Evolutionary conservation across 2,329 filamentous ascomycete species (phyloP).

Genomic region (Colletotrichum tanaceti): DNA sequence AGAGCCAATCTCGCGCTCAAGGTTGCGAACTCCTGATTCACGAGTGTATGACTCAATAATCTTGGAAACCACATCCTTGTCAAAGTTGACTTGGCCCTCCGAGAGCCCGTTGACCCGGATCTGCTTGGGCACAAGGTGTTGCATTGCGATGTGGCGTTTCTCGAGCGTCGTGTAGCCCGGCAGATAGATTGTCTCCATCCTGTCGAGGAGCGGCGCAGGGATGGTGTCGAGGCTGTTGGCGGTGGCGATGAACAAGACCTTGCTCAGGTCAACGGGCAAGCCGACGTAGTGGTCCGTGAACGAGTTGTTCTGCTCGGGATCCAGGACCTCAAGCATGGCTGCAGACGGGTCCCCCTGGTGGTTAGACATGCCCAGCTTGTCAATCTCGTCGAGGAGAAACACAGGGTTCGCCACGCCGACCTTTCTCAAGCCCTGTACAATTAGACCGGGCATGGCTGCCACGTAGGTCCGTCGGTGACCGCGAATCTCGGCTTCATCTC

Average conservation of each 20-base stretch:
- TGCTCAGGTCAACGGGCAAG: constrained; percentile 94
- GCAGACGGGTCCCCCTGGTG: constrained; percentile 96
- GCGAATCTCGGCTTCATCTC: constrained; percentile 96
- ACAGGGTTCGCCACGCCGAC: constrained; percentile 96
- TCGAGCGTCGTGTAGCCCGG: constrained; percentile 97
- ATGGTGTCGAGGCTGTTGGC: constrained; percentile 96
- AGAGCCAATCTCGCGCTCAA: constrained; percentile 94
- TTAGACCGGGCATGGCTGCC: constrained; percentile 96
- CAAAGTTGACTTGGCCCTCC: constrained; percentile 79
- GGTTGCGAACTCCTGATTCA: constrained; percentile 93
- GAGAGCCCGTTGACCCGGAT: constrained; percentile 88
- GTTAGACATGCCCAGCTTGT: constrained; percentile 92
- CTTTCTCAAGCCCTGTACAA: constrained; percentile 94
- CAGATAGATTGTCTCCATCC: constrained; percentile 95
- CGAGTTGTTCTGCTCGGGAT: constrained; percentile 95
- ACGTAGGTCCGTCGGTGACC: constrained; percentile 97
- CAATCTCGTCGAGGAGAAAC: constrained; percentile 95
- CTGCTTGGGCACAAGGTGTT: constrained; percentile 96
- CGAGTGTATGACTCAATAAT: constrained; percentile 97
- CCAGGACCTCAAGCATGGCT: constrained; percentile 96
- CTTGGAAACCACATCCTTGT: constrained; percentile 88
- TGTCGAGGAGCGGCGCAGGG: constrained; percentile 89
- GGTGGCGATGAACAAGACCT: constrained; percentile 96
- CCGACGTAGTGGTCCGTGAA: constrained; percentile 98
- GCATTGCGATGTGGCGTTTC: constrained; percentile 93